These are phyloP conservation scores for Naganishia onofrii DNA, from an alignment of 768 basidiomycete genomes.

Conservation along the genomic window DNA sequence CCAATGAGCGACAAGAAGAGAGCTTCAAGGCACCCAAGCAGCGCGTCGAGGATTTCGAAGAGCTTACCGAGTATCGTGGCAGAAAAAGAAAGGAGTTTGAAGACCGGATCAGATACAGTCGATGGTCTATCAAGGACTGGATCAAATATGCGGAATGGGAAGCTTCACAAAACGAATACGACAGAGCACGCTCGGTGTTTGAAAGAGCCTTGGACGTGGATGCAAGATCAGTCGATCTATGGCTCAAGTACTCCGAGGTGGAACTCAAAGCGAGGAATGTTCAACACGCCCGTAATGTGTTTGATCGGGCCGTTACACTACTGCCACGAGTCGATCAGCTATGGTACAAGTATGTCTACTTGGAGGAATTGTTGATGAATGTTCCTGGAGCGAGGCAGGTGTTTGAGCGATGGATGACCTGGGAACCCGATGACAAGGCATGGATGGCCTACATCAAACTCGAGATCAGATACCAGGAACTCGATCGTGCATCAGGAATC, in stretches of 20 bases:
- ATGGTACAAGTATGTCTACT: constrained; percentile 99
- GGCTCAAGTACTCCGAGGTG: constrained; percentile 84
- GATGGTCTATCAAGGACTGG: constrained; percentile 54
- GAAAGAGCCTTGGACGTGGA: constrained; percentile 97
- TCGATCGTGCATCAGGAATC: constrained; percentile 84
- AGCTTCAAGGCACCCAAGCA: constrained; percentile 89
- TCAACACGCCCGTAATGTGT: constrained; percentile 92
- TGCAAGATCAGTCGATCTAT: constrained; percentile 79
- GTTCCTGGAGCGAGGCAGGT: constrained; percentile 94
- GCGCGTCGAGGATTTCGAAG: constrained; percentile 92
- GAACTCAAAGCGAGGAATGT: constrained; percentile 97
- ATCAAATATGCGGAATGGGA: constrained; percentile 61
- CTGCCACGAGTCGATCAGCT: constrained; percentile 86
- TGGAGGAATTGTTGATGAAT: constrained; percentile 94
- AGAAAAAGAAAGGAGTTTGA: constrained; percentile 86
- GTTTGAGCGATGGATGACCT: constrained; percentile 99
- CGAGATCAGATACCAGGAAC: constrained; percentile 87
- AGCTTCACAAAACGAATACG: constrained; percentile 95
- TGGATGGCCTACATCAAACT: constrained; percentile 99
- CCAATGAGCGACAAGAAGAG: constrained; percentile 94
- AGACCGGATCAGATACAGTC: constrained; percentile 62
- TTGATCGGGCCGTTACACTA: constrained; percentile 93
- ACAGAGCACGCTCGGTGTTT: constrained; percentile 82
- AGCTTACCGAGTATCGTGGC: constrained; percentile 71
- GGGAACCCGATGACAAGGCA: constrained; percentile 99